These are phyloP conservation scores for Ceratocystis papillata DNA, from an alignment of 2,329 filamentous ascomycete species.

Conservation along the genomic window DNA sequence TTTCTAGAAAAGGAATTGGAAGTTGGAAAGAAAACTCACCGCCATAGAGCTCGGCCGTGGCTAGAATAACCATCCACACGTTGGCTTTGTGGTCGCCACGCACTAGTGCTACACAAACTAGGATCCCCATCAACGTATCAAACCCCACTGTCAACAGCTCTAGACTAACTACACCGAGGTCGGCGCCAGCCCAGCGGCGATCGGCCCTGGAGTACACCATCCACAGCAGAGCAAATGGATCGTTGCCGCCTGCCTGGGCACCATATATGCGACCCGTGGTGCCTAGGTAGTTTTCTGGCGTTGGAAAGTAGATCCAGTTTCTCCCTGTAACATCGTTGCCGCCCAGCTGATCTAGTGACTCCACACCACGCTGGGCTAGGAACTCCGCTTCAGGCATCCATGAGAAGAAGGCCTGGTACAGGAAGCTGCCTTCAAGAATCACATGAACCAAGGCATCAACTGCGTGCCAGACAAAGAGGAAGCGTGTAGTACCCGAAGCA, in stretches of 20 bases:
- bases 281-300: conserved; percentile 44
- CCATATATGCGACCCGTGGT: conserved; percentile 43
- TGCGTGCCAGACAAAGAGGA: conserved; percentile 88
- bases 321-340: conserved; percentile 22
- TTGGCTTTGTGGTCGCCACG: conserved; percentile 45
- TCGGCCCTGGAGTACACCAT: conserved; percentile 59
- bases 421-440: conserved; percentile 78
- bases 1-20: not conserved
- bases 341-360: conserved; percentile 17
- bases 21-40: conserved; percentile 33
- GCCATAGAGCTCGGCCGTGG: conserved; percentile 56
- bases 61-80: conserved; percentile 53
- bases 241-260: conserved; percentile 44
- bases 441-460: conserved; percentile 90
- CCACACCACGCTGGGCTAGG: conserved; percentile 19
- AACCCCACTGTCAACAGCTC: conserved; percentile 56
- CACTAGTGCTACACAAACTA: conserved; percentile 50
- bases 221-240: conserved; percentile 51
- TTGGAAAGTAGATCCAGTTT: conserved; percentile 34
- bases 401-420: conserved; percentile 86
- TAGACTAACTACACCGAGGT: conserved; percentile 52
- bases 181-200: conserved; percentile 51
- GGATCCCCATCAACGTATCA: conserved; percentile 48
- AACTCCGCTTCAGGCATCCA: conserved; percentile 32
- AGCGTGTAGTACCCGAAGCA: conserved; percentile 49